Base-by-base conservation (phyloP, 805 yeast species). In the Kodamaea nitidulidarum region DNA sequence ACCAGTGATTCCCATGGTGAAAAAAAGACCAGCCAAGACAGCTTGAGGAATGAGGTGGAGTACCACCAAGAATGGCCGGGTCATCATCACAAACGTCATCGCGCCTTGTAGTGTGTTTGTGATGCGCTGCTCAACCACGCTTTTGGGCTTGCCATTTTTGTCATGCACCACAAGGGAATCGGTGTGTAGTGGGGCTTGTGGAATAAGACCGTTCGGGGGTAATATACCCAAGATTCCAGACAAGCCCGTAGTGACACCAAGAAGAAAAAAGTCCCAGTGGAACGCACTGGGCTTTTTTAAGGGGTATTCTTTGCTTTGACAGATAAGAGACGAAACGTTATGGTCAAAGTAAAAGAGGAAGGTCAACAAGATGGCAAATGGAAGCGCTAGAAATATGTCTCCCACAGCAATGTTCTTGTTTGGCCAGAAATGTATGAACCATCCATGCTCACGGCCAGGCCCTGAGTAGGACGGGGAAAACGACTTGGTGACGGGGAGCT, bases 181-280 rank as follows among this genome's bases (percentile, higher is more conserved):
- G 0, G 98, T 88, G 51, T 91, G 98, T 25, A 93, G 56, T 2
- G 98, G 98, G 0, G 98, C 98, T 59, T 91, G 98, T 1, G 98
- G 98, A 32, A 91, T 91, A 22, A 91, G 68, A 0, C 98, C 98
- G 61, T 93, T 93, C 0, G 98, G 98, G 2, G 97, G 88, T 0
- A 98, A 98, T 2, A 93, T 71, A 0, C 98, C 98, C 8, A 91
- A 54, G 1, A 91, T 60, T 0, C 98, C 98, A 2, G 95, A 71
- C 1, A 91, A 59, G 0, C 95, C 95, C 0, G 98, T 93, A 4
- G 90, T 83, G 6, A 87, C 55, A 0, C 98, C 98, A 25, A 91
- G 66, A 16, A 93, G 62, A 29, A 84, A 73, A 53, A 90, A 84
- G 61, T 91, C 98, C 80, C 88, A 93, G 61, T 93, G 98, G 60